These are phyloP conservation scores for Castanea mollissima DNA, from an alignment of 306 rosid genomes.

Conservation along the genomic window DNA sequence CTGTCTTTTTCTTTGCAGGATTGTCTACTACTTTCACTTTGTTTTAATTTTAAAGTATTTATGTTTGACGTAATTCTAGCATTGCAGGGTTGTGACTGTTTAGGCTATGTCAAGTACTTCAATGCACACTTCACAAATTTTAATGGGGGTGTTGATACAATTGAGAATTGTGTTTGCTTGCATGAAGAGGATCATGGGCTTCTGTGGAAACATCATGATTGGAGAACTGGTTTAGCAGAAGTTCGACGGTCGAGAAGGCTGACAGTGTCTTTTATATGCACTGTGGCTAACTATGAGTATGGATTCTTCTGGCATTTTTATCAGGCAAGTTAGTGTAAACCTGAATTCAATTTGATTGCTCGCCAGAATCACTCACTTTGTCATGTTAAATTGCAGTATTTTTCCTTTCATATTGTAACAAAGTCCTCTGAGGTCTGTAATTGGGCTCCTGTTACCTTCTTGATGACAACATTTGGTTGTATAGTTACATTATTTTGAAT, in stretches of 20 bases:
- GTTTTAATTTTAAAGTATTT: constrained; percentile 11
- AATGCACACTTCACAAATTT: constrained; percentile 76
- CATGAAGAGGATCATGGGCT: constrained; percentile 89
- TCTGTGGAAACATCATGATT: constrained; percentile 87
- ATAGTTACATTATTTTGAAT: constrained; percentile 4
- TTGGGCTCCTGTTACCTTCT: constrained; percentile 4
- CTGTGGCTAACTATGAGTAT: constrained; percentile 81
- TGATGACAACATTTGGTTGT: constrained; percentile 3
- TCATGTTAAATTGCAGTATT: not conserved
- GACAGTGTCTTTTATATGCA: constrained; percentile 69
- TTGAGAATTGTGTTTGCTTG: constrained; percentile 77
- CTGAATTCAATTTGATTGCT: constrained; percentile 9
- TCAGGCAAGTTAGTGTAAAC: constrained; percentile 55
- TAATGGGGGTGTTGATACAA: constrained; percentile 77
- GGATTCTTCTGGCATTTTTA: constrained; percentile 85
- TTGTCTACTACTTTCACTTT: constrained; percentile 2
- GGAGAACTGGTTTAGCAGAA: constrained; percentile 83
- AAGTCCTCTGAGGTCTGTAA: not conserved
- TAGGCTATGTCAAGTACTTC: constrained; percentile 71
- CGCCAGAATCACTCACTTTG: constrained; percentile 4
- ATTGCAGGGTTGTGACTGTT: constrained; percentile 80
- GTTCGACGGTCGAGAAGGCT: constrained; percentile 81
- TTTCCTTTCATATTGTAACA: not conserved
- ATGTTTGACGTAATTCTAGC: constrained; percentile 12
- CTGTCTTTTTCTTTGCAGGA: not conserved